Percentiles rank a stretch among this genome's conserved stretches.
Evolutionary conservation across 2,329 filamentous ascomycete genomes (phyloP).

Genomic region (Fusarium praegraminearum): DNA sequence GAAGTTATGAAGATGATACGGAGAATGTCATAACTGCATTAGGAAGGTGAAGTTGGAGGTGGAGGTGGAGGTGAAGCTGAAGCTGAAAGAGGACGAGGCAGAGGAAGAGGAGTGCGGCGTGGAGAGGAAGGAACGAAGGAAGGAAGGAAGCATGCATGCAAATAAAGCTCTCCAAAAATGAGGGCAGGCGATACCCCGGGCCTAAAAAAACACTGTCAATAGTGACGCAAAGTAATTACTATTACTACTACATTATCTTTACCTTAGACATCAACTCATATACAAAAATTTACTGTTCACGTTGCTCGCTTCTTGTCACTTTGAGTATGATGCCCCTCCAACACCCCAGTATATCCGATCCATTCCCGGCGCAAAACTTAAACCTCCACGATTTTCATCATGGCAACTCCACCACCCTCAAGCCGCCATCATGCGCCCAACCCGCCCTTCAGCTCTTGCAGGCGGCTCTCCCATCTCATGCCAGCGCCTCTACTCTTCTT

Average conservation of each 20-base stretch:
- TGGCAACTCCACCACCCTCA: conserved; percentile 16
- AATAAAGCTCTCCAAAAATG: conserved; percentile 39
- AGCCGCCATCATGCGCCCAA: conserved; percentile 32
- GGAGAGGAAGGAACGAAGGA: neutral
- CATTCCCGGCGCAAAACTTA: conserved; percentile 45
- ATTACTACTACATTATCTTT: conserved; percentile 5
- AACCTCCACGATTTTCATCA: conserved; percentile 34
- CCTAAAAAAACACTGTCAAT: conserved; percentile 37
- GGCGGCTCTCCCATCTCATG: neutral
- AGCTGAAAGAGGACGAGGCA: neutral
- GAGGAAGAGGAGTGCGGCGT: conserved; percentile 5
- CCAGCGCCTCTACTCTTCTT: conserved; percentile 45
- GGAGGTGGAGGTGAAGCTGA: too few relatives aligned
- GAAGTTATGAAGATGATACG: neutral
- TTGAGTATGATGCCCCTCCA: neutral
- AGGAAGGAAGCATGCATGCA: conserved; percentile 21
- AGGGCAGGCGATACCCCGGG: conserved; percentile 47
- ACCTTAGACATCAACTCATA: neutral
- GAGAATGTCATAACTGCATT: conserved; percentile 1
- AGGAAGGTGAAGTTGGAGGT: conserved; percentile 9
- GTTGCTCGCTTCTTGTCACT: neutral
- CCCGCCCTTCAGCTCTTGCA: conserved; percentile 4
- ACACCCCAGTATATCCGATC: conserved; percentile 28
- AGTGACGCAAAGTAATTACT: conserved; percentile 31
- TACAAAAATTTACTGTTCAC: neutral